Evolutionary conservation across 768 basidiomycete genomes (phyloP).

Genomic region (Leccinum incarnatum): DNA sequence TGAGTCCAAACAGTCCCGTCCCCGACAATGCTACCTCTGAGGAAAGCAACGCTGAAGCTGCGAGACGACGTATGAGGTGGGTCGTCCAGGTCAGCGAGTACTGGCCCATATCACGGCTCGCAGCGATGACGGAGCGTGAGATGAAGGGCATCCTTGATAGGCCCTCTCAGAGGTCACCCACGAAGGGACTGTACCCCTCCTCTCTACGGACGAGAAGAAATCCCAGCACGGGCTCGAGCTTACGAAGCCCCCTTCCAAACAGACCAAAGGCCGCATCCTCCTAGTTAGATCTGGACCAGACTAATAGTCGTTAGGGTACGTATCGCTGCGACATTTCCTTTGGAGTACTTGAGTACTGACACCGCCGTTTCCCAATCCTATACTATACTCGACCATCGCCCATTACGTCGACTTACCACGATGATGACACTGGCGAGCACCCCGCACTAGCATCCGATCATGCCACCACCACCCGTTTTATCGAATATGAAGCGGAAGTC

Average conservation of each 20-base stretch:
- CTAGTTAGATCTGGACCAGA: slow-evolving; percentile 93
- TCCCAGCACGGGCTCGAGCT: slow-evolving; percentile 33
- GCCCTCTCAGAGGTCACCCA: slow-evolving; percentile 6
- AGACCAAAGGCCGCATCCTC: slow-evolving; percentile 63
- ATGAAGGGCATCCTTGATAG: slow-evolving; percentile 62
- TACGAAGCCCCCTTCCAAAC: slow-evolving; percentile 13
- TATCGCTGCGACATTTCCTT: no score
- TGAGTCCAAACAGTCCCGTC: slow-evolving; percentile 71
- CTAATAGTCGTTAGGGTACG: no score
- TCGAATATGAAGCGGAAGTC: no score
- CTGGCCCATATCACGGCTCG: slow-evolving; percentile 81
- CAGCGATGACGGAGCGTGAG: slow-evolving; percentile 61
- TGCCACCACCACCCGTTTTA: no score
- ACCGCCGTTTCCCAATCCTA: no score
- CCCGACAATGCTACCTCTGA: slow-evolving; percentile 29
- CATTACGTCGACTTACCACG: no score
- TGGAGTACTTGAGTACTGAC: no score
- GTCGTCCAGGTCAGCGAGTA: slow-evolving; percentile 96
- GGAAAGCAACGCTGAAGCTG: slow-evolving; percentile 44
- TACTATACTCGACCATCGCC: no score
- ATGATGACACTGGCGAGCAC: no score
- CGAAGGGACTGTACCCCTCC: slow-evolving; percentile 7
- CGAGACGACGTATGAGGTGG: slow-evolving; percentile 81
- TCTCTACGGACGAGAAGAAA: slow-evolving; percentile 33
- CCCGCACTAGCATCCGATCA: no score